Conservation (phyloP, 1,284 basidiomycete species). For the Macrocystidia cucumis region DNA sequence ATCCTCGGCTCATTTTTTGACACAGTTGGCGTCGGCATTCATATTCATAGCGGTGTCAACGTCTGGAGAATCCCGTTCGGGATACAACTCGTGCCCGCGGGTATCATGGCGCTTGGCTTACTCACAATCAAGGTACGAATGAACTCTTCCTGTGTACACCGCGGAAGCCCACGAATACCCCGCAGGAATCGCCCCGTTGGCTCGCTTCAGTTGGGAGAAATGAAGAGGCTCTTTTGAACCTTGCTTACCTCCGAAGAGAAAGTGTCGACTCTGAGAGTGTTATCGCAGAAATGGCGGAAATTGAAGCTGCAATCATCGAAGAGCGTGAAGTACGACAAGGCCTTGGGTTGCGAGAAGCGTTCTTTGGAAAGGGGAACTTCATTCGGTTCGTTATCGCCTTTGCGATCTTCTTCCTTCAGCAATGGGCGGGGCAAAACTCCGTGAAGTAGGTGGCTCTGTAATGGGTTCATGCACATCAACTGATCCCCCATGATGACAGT, state of each 20-base stretch:
- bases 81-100: conserved; percentile 71
- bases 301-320: conserved; percentile 60
- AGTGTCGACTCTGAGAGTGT: conserved; percentile 38
- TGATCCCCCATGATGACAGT: conserved; percentile 42
- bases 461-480: conserved; percentile 18
- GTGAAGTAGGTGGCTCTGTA: conserved; percentile 38
- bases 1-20: neutral
- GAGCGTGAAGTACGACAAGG: conserved; percentile 49
- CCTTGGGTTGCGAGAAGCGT: conserved; percentile 57
- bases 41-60: conserved; percentile 36
- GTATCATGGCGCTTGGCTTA: conserved; percentile 69
- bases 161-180: conserved; percentile 26
- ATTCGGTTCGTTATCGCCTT: conserved; percentile 66
- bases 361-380: conserved; percentile 70
- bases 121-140: conserved; percentile 51
- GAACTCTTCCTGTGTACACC: conserved; percentile 11
- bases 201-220: conserved; percentile 45
- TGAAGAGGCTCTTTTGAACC: conserved; percentile 41
- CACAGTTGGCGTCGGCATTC: conserved; percentile 52
- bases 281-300: conserved; percentile 53
- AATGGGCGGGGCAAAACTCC: conserved; percentile 69
- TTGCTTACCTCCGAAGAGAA: conserved; percentile 53
- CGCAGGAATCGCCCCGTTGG: conserved; percentile 61
- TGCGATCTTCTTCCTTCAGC: conserved; percentile 62
- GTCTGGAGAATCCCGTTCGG: conserved; percentile 74